phyloP scores from a whole-genome alignment of 352 stramenopile genomes.

The Phytopythium chamaehyphon region DNA sequence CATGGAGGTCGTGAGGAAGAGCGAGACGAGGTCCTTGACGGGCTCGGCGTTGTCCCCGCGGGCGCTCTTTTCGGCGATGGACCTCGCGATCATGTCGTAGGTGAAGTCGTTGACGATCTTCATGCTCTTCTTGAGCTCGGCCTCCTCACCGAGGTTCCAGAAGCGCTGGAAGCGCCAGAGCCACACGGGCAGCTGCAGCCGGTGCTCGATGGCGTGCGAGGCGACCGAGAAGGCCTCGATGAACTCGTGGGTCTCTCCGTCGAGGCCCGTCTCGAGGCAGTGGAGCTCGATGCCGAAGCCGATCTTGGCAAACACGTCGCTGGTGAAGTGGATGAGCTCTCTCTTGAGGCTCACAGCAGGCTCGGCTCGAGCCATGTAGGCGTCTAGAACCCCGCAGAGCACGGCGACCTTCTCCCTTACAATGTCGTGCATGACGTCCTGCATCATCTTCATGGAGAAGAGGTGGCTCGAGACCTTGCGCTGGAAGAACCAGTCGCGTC shows the following conservation, averaged over 20 bases:
- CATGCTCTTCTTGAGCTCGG: constrained; percentile 6
- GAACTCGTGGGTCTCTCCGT: constrained; percentile 36
- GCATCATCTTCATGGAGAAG: constrained; percentile 58
- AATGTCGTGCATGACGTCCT: constrained; percentile 33
- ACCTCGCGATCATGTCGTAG: constrained; percentile 13
- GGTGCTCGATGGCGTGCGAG: constrained; percentile 28
- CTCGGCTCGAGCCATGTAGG: constrained; percentile 13
- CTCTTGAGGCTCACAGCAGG: constrained; percentile 29
- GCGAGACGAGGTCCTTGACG: constrained; percentile 35
- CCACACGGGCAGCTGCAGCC: constrained; percentile 23
- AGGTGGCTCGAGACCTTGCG: constrained; percentile 84
- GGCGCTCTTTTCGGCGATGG: constrained; percentile 3
- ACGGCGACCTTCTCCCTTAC: constrained; percentile 24
- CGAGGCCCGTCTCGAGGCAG: constrained; percentile 20
- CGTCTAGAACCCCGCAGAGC: constrained; percentile 22
- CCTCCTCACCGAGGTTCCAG: constrained; percentile 10
- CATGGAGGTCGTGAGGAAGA: constrained; percentile 37
- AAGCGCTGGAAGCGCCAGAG: constrained; percentile 15
- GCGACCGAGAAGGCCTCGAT: constrained; percentile 37
- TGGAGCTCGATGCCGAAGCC: constrained; percentile 42
- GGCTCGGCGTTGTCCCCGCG: constrained; percentile 1
- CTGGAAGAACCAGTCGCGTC: constrained; percentile 52
- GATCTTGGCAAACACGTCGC: constrained; percentile 61
- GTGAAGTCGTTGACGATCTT: constrained; percentile 10
- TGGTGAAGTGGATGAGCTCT: constrained; percentile 50